A percentile compares a stretch with the other conserved stretches of the same genome.
These are phyloP conservation scores for Cryptococcus depauperatus DNA, from an alignment of 1,284 basidiomycete genomes.

Conservation along the genomic window DNA sequence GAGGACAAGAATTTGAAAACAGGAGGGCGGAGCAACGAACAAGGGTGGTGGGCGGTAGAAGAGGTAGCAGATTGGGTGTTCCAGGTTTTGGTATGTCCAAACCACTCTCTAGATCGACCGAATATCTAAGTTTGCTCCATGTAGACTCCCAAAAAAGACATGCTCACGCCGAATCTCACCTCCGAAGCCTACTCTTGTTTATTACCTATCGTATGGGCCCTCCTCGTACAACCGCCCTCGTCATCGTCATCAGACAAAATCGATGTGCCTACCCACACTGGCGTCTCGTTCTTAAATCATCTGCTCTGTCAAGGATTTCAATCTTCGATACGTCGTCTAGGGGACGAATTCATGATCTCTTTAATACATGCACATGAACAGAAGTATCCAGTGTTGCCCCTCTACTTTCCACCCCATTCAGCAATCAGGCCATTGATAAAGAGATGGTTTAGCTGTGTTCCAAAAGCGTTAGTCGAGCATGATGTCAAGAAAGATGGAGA, in stretches of 20 bases:
- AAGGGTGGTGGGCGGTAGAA: constrained; percentile 26
- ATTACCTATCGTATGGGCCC: constrained; percentile 73
- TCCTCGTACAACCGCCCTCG: constrained; percentile 52
- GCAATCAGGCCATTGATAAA: constrained; percentile 13
- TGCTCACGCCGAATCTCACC: constrained; percentile 50
- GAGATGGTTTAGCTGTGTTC: constrained; percentile 55
- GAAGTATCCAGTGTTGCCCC: constrained; percentile 29
- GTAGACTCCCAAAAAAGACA: constrained; percentile 33
- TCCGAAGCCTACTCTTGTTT: constrained; percentile 60
- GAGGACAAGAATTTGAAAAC: constrained; percentile 10
- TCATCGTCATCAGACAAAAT: constrained; percentile 5
- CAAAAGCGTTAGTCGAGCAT: constrained; percentile 74
- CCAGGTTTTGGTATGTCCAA: constrained; percentile 55
- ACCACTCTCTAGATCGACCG: constrained; percentile 11
- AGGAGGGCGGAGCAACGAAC: constrained; percentile 5
- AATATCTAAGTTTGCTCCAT: background rate
- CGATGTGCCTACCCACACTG: constrained; percentile 23
- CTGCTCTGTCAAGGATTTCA: constrained; percentile 44
- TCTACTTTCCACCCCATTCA: constrained; percentile 30
- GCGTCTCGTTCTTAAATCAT: constrained; percentile 28
- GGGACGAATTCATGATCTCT: constrained; percentile 63
- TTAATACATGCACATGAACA: constrained; percentile 55
- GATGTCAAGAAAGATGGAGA: constrained; percentile 53
- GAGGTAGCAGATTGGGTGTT: constrained; percentile 57
- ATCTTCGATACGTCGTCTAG: constrained; percentile 39